Base-by-base conservation (phyloP, 148 eudicot species). In the Spergularia marina region DNA sequence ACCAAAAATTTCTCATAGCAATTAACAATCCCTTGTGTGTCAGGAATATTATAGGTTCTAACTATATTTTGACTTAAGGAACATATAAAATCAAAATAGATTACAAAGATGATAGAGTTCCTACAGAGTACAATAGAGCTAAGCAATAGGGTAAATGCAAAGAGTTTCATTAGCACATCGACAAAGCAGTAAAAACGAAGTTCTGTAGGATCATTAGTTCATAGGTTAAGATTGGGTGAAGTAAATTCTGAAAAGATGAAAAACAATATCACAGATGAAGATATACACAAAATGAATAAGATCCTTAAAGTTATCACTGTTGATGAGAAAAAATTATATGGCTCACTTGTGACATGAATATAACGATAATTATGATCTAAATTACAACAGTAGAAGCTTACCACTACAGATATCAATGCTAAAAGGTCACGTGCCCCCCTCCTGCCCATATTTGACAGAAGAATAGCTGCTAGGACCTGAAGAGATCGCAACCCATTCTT, bases 381-480 rank as follows among this genome's bases (percentile, higher is more conserved):
- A 57, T 69, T 53, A 12, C 13, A 14, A 7, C 7, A 21, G 58
- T 52, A 71, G 78, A 73, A 70, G 67, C 88, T 81, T 83, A 95
- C 98, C 91, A 88, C 98, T 77, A 86, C 82, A 65, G 88, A 86
- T 64, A 89, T 83, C 79, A 95, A 84, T 21, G 92, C 84, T 70
- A 95, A 86, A 78, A 95, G 84, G 80, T 95, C 90, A 57, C 89
- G 81, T 59, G 96, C 90, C 80, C 98, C 97, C 73, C 76, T 78
- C 80, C 83, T 80, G 68, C 94, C 97, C 92, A 95, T 92, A 44
- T 85, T 90, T 71, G 98, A 95, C 75, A 90, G 78, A 75, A 95
- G 89, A 86, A 92, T 85, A 65, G 97, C 91, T 75, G 94, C 88
- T 82, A 95, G 80, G 76, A 95, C 85, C 80, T 95, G 91, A 61